Percentiles rank a stretch among this genome's conserved stretches.
Evolutionary conservation across 2,329 filamentous ascomycete species (phyloP).

Genomic region (Scolecobasidium constrictum): DNA sequence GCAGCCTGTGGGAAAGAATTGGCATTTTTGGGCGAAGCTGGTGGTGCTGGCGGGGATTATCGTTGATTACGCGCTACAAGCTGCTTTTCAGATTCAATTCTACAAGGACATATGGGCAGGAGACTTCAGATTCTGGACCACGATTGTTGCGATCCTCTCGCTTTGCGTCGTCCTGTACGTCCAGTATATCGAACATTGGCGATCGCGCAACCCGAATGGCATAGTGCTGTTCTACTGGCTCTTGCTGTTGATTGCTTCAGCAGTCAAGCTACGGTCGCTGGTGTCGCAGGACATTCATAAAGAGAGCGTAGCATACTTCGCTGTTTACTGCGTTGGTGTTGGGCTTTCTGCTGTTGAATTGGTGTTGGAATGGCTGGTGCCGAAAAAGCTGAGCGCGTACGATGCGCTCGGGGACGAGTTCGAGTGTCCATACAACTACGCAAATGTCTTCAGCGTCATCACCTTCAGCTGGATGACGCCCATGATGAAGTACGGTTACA

Average conservation of each 20-base stretch:
- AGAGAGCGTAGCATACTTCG: conserved; percentile 61
- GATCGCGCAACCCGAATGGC: conserved; percentile 74
- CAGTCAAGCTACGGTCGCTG: conserved; percentile 77
- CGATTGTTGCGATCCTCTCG: conserved; percentile 59
- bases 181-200: conserved; percentile 78
- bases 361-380: conserved; percentile 72
- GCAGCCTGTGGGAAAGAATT: conserved; percentile 64
- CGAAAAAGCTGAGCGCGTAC: conserved; percentile 63
- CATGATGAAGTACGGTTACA: conserved; percentile 91
- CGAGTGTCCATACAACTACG: conserved; percentile 76
- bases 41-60: conserved; percentile 63
- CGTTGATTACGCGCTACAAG: conserved; percentile 58
- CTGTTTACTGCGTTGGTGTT: conserved; percentile 61
- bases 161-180: conserved; percentile 64
- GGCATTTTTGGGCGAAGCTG: conserved; percentile 90
- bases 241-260: conserved; percentile 66
- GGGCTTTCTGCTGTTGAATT: conserved; percentile 63
- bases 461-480: conserved; percentile 99
- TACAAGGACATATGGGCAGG: conserved; percentile 60
- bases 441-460: conserved; percentile 82
- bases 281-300: conserved; percentile 65
- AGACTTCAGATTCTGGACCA: conserved; percentile 82
- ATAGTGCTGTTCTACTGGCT: conserved; percentile 91
- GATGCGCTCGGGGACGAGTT: conserved; percentile 57
- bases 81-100: conserved; percentile 62